Evolutionary conservation across 371 early-diverging fungal species (phyloP), one percentile per base, ranked within the genome.

Genomic region (Mucor circinelloides): DNA sequence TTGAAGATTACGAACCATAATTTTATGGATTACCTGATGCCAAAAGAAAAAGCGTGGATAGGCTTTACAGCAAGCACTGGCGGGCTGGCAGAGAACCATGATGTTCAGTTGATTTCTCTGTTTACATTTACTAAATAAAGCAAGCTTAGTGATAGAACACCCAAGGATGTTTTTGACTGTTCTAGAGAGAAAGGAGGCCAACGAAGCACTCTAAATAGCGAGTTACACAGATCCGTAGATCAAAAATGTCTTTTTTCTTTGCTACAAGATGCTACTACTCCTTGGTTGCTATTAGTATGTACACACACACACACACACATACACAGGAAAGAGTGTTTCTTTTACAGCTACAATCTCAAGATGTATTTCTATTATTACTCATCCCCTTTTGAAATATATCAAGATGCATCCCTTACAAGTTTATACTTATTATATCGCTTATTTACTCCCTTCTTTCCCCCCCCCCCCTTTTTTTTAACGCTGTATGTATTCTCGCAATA

Each of bases 41-140:
- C 27, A 40, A 15, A 56, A 52, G 23, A 67, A 1, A 27, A n/a
- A 23, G 73, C 69, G 23, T 72, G 73, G 79, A 50, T 87, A 58
- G 87, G 87, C 0, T 84, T 84, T 58, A 84, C 87, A 13, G 87
- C 85, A 8, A 78, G 82, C 32, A 87, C 87, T 28, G 87, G 87
- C 17, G 87, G 87, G 23, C 60, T 87, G 0, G 62, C 70, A 6
- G 79, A 87, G 56, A 74, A 66, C 12, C 85, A 86, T 65, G 80
- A 86, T 59, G 66, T 85, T 17, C 66, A 67, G 25, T 57, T 52
- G 57, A 63, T 54, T 2, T 67, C 67, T 55, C 8, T 60, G 8
- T 32, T n/a, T 6, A 44, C 60, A 32, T 67, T 50, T 54, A 59
- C 36, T 12, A 12, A 36, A 25, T 25, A 54, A 54, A 25, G 9